Conservation (phyloP, 495 filamentous ascomycete species). For the Aspergillus campestris region DNA sequence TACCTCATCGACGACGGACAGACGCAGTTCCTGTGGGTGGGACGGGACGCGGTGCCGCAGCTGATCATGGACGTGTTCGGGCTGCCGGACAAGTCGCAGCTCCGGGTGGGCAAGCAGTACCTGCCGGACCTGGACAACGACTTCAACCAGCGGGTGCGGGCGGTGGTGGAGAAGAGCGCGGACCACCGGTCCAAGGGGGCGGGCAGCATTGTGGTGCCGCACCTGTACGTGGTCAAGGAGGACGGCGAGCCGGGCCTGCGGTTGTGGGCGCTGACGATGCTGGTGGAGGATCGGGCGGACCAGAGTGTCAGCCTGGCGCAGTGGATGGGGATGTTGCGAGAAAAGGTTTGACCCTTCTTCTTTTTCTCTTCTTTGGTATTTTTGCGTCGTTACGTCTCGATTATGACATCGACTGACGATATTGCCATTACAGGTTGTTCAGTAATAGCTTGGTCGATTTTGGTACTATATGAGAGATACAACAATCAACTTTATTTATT, state of each 20-base stretch:
- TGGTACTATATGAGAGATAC: constrained; percentile 19
- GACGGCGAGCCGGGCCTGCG: constrained; percentile 93
- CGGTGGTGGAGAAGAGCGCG: constrained; percentile 82
- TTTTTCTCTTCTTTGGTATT: constrained; percentile 4
- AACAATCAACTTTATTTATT: constrained; percentile 10
- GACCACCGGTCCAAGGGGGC: constrained; percentile 78
- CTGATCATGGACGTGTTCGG: constrained; percentile 87
- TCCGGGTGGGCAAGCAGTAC: constrained; percentile 84
- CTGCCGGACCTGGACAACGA: constrained; percentile 87
- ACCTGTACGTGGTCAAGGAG: constrained; percentile 87
- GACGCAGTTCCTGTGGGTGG: constrained; percentile 96
- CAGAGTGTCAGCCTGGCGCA: constrained; percentile 85
- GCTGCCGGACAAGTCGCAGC: constrained; percentile 62
- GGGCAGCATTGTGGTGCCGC: constrained; percentile 84
- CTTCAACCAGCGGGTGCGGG: constrained; percentile 88
- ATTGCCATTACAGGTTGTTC: constrained; percentile 21
- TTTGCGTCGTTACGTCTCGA: constrained; percentile 8
- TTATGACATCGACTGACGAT: constrained; percentile 16
- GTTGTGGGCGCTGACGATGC: constrained; percentile 91
- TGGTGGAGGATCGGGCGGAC: constrained; percentile 93
- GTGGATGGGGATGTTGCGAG: constrained; percentile 85
- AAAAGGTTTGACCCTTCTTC: constrained; percentile 69
- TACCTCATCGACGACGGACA: constrained; percentile 97
- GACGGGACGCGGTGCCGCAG: constrained; percentile 84
- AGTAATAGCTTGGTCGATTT: constrained; percentile 21